A percentile compares a stretch with the other conserved stretches of the same genome.
Conservation (phyloP, 2,329 filamentous ascomycete genomes). For the Clarireedia monteithiana region DNA sequence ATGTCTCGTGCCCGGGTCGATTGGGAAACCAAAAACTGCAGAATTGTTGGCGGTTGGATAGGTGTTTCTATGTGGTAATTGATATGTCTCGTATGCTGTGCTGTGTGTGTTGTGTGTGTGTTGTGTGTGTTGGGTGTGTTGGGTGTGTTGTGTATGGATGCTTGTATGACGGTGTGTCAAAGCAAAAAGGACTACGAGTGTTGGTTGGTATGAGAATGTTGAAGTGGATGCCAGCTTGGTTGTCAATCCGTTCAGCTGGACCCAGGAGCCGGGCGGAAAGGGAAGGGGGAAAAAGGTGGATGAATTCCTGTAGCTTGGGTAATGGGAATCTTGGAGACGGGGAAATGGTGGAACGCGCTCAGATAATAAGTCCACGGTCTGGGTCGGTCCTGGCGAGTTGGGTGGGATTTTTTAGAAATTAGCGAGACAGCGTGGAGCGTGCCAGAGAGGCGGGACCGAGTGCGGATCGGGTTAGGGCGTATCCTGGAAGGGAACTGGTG, state of each 20-base stretch:
- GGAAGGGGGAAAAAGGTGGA: too few species aligned
- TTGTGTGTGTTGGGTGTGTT: not conserved
- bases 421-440: constrained; percentile 7
- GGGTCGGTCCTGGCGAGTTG: too few species aligned
- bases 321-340: too few species aligned
- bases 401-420: constrained; percentile 2
- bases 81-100: not conserved
- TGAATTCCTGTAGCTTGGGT: too few species aligned
- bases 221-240: not conserved
- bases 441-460: constrained; percentile 5
- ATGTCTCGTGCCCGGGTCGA: not conserved
- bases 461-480: not conserved
- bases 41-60: not conserved
- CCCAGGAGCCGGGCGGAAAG: not conserved
- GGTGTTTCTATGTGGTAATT: not conserved
- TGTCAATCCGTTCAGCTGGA: not conserved
- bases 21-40: not conserved
- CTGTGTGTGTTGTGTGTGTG: not conserved
- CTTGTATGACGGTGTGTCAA: not conserved
- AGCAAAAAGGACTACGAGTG: not conserved
- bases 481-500: not conserved
- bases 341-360: too few species aligned
- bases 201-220: not conserved
- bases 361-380: too few species aligned
- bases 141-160: not conserved